A percentile compares a stretch with the other conserved stretches of the same genome.
These are phyloP conservation scores for Ceratocystis lukuohia DNA, from an alignment of 2,329 filamentous ascomycete species.

Conservation along the genomic window DNA sequence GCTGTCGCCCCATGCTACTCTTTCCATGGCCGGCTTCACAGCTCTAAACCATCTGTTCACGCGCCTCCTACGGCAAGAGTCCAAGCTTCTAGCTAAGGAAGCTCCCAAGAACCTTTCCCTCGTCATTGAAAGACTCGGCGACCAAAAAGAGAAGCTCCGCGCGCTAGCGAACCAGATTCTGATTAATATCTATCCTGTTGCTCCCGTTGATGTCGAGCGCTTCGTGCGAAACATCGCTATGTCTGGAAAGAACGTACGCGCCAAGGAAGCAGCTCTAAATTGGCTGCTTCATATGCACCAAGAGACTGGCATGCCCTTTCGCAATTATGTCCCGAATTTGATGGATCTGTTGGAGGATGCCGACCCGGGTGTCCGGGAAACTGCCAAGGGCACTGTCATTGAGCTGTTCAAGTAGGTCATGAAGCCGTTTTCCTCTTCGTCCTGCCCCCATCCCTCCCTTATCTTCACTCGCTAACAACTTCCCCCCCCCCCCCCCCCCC, in stretches of 20 bases:
- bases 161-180: constrained; percentile 61
- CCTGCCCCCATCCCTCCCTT: background rate
- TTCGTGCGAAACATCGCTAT: constrained; percentile 67
- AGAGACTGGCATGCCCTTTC: constrained; percentile 66
- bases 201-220: constrained; percentile 62
- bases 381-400: constrained; percentile 69
- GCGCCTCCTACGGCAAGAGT: constrained; percentile 71
- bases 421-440: no score
- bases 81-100: constrained; percentile 57
- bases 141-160: constrained; percentile 75
- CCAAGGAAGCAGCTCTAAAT: constrained; percentile 72
- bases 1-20: constrained; percentile 58
- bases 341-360: constrained; percentile 85
- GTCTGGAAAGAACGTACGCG: constrained; percentile 64
- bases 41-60: constrained; percentile 79
- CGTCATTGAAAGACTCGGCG: constrained; percentile 73
- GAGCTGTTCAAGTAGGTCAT: constrained; percentile 62
- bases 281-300: constrained; percentile 81
- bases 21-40: constrained; percentile 74
- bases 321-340: constrained; percentile 64
- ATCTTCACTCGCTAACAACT: constrained; percentile 4
- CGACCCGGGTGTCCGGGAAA: constrained; percentile 74
- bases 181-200: constrained; percentile 59
- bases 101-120: constrained; percentile 58
- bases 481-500: background rate